These are phyloP conservation scores for Yarrowia galli DNA, from an alignment of 1,139 yeast species.

Conservation along the genomic window DNA sequence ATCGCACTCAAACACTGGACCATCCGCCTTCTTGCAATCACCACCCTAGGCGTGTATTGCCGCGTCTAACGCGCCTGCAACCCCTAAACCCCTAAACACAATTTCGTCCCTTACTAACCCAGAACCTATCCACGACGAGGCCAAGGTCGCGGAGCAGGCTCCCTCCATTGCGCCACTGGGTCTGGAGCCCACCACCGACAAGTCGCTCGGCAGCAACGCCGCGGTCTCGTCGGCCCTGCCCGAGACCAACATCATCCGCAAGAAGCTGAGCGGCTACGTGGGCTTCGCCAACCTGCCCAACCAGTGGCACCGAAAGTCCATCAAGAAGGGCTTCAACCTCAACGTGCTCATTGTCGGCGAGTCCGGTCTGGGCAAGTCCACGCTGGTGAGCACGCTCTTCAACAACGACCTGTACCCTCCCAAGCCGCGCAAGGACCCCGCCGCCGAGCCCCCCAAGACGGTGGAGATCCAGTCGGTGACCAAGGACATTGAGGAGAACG, in stretches of 20 bases:
- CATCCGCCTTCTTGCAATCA: background rate
- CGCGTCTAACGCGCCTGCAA: too few relatives aligned
- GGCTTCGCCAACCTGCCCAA: slow-evolving; percentile 98
- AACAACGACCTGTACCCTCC: slow-evolving; percentile 70
- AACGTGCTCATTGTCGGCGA: slow-evolving; percentile 83
- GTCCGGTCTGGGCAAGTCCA: slow-evolving; percentile 91
- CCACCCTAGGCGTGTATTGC: background rate
- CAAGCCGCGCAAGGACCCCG: slow-evolving; percentile 50
- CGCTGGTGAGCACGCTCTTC: slow-evolving; percentile 89
- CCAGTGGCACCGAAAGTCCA: slow-evolving; percentile 97
- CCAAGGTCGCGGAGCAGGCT: slow-evolving; percentile 35
- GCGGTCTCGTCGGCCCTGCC: slow-evolving; percentile 35
- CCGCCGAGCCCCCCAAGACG: slow-evolving; percentile 52
- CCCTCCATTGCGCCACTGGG: slow-evolving; percentile 35
- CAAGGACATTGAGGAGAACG: slow-evolving; percentile 88
- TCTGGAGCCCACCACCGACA: slow-evolving; percentile 32
- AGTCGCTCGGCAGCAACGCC: slow-evolving; percentile 31
- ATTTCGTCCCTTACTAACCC: slow-evolving; percentile 2
- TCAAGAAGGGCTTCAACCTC: slow-evolving; percentile 91
- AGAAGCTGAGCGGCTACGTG: slow-evolving; percentile 88
- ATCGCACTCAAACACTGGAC: background rate
- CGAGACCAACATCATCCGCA: slow-evolving; percentile 63
- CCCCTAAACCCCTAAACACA: background rate
- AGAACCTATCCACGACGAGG: slow-evolving; percentile 37
- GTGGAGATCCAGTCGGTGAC: slow-evolving; percentile 73